phyloP scores from a whole-genome alignment of 768 basidiomycete genomes.

The Auriscalpium orientale region DNA sequence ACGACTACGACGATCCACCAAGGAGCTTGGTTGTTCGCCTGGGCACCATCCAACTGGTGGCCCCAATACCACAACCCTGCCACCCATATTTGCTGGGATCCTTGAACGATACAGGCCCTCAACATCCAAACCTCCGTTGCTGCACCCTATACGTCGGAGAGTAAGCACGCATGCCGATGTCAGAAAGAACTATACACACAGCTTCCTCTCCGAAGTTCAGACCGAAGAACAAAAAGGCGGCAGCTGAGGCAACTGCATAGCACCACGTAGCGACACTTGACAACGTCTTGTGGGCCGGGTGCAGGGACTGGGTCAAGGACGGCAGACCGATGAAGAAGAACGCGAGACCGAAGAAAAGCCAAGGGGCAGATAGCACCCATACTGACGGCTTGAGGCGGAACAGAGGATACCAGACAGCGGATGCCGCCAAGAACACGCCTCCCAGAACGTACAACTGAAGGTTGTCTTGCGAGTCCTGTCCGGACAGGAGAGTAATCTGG shows the following conservation, averaged over 20 bases:
- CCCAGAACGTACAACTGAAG: conserved; percentile 88
- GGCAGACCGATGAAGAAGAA: conserved; percentile 91
- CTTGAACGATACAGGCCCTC: conserved; percentile 88
- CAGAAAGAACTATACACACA: conserved; percentile 30
- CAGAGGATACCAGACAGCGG: conserved; percentile 82
- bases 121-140: conserved; percentile 93
- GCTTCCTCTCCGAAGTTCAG: conserved; percentile 97
- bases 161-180: conserved; percentile 4
- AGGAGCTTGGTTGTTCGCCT: conserved; percentile 51
- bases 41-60: conserved; percentile 55
- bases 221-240: conserved; percentile 89
- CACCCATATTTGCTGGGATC: conserved; percentile 93
- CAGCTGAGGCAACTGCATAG: conserved; percentile 89
- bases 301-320: conserved; percentile 55
- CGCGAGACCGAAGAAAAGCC: conserved; percentile 86
- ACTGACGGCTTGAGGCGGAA: conserved; percentile 86
- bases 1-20: conserved; percentile 79
- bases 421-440: conserved; percentile 77
- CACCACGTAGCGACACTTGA: conserved; percentile 81
- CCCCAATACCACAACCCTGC: conserved; percentile 97
- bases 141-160: conserved; percentile 52
- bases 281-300: conserved; percentile 55
- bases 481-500: conserved; percentile 87
- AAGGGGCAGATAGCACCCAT: conserved; percentile 78
- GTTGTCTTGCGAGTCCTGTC: conserved; percentile 75